phyloP scores from a whole-genome alignment of 2,329 filamentous ascomycete species.

The Fusarium compactum region DNA sequence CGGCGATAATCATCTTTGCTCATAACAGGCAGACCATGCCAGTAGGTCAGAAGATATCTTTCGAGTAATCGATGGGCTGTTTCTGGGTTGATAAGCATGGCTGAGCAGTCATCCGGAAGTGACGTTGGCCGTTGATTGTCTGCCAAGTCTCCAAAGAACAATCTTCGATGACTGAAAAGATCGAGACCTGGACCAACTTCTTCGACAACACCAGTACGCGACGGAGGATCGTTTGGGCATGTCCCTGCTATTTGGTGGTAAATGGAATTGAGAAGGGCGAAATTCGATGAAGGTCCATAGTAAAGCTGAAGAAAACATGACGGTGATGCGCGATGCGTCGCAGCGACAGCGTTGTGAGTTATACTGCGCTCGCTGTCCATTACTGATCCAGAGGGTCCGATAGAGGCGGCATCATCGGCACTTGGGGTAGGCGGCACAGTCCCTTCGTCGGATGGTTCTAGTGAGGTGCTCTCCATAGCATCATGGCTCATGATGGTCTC shows the following conservation, averaged over 20 bases:
- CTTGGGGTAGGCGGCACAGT: constrained; percentile 36
- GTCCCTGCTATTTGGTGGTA: constrained; percentile 51
- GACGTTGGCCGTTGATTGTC: constrained; percentile 49
- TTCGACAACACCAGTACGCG: constrained; percentile 46
- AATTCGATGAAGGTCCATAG: constrained; percentile 61
- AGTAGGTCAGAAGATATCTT: constrained; percentile 56
- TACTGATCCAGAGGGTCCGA: constrained; percentile 19
- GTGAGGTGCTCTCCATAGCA: constrained; percentile 24
- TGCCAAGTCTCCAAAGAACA: constrained; percentile 54
- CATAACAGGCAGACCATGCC: constrained; percentile 54
- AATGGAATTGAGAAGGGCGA: constrained; percentile 54
- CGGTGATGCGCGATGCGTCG: constrained; percentile 59
- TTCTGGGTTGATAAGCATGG: constrained; percentile 55
- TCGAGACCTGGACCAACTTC: constrained; percentile 51
- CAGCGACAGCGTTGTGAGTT: constrained; percentile 58
- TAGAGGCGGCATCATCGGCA: constrained; percentile 19
- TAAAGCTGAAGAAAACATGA: constrained; percentile 59
- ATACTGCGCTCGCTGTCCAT: constrained; percentile 45
- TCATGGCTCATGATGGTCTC: constrained; percentile 42
- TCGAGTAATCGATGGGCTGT: constrained; percentile 54
- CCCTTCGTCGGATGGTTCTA: constrained; percentile 42
- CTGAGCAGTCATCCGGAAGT: constrained; percentile 41
- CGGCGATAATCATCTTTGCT: constrained; percentile 52
- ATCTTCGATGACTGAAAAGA: constrained; percentile 46
- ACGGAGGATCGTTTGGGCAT: constrained; percentile 34